Conservation (phyloP, 2,329 filamentous ascomycete species). For the Endoconidiophora laricicola region DNA sequence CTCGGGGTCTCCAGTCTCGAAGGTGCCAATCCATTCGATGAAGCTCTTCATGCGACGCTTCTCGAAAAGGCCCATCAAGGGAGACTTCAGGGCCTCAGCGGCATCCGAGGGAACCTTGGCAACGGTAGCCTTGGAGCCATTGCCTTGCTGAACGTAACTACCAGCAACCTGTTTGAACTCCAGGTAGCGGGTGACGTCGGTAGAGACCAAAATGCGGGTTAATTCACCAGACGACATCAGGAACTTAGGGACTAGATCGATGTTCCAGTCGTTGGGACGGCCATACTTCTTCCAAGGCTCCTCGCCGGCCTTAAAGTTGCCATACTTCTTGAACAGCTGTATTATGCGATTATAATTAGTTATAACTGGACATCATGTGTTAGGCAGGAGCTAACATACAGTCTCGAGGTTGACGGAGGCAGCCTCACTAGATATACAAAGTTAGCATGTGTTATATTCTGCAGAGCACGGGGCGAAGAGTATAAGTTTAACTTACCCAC, state of each 20-base stretch:
- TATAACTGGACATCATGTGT: background rate
- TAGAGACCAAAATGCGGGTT: slow-evolving; percentile 95
- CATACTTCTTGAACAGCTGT: slow-evolving; percentile 93
- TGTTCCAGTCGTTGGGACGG: slow-evolving; percentile 96
- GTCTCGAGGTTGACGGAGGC: slow-evolving; percentile 94
- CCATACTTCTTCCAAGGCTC: slow-evolving; percentile 98
- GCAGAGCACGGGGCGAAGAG: slow-evolving; percentile 8
- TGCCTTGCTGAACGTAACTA: slow-evolving; percentile 86
- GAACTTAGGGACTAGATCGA: slow-evolving; percentile 95
- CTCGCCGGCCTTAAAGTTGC: slow-evolving; percentile 59
- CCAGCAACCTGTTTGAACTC: slow-evolving; percentile 92
- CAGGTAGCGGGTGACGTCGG: slow-evolving; percentile 75
- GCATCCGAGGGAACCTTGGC: slow-evolving; percentile 95
- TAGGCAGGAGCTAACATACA: slow-evolving; percentile 32
- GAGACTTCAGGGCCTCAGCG: slow-evolving; percentile 74
- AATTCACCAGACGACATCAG: slow-evolving; percentile 97
- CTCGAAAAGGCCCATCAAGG: slow-evolving; percentile 93
- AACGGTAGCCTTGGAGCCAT: slow-evolving; percentile 68
- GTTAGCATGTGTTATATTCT: slow-evolving; percentile 18
- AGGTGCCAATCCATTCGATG: slow-evolving; percentile 84
- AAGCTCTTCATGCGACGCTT: slow-evolving; percentile 95
- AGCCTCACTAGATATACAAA: slow-evolving; percentile 45
- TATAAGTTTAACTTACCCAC: slow-evolving; percentile 50
- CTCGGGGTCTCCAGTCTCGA: slow-evolving; percentile 62
- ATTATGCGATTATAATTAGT: background rate